Conservation (phyloP, 2,329 filamentous ascomycete genomes). For the Colletotrichum sp. region DNA sequence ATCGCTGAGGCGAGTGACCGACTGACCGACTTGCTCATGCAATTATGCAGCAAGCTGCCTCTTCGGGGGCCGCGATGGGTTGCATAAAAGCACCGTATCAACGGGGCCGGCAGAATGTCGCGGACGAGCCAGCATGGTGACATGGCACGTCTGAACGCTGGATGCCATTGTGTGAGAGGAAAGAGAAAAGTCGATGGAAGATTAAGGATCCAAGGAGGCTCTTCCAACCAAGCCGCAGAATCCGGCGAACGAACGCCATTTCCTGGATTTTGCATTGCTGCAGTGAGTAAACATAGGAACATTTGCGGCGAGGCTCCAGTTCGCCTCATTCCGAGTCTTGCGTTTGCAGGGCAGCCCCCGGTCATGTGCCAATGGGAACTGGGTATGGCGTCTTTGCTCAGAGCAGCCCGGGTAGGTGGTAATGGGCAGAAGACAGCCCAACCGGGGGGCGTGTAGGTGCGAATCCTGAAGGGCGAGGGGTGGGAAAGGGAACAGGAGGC, state of each 20-base stretch:
- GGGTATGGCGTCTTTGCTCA: constrained; percentile 13
- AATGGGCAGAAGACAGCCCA: not conserved
- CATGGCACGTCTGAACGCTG: constrained; percentile 9
- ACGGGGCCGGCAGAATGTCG: not conserved
- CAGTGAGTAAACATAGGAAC: not conserved
- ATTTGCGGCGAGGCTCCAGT: constrained; percentile 14
- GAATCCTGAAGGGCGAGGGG: not conserved
- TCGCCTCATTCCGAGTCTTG: constrained; percentile 19
- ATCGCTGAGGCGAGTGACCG: not conserved
- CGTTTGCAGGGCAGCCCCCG: constrained; percentile 18
- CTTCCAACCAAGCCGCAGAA: not conserved
- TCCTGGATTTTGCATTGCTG: constrained; percentile 1
- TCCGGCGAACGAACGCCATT: constrained; percentile 2
- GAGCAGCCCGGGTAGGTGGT: not conserved
- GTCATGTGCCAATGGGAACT: constrained; percentile 15
- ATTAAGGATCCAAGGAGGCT: not conserved
- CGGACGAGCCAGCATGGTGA: constrained; percentile 8
- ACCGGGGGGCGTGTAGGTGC: constrained; percentile 1
- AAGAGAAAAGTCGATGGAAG: not conserved
- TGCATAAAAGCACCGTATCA: constrained; percentile 1
- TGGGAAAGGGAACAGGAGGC: not conserved
- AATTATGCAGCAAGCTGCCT: constrained; percentile 11
- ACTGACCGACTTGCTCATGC: constrained; percentile 5
- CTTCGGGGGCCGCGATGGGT: constrained; percentile 1
- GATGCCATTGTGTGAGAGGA: not conserved